A percentile compares a stretch with the other conserved stretches of the same genome.
phyloP scores from a whole-genome alignment of 257 asterid genomes.

The Cynanchum wilfordii region DNA sequence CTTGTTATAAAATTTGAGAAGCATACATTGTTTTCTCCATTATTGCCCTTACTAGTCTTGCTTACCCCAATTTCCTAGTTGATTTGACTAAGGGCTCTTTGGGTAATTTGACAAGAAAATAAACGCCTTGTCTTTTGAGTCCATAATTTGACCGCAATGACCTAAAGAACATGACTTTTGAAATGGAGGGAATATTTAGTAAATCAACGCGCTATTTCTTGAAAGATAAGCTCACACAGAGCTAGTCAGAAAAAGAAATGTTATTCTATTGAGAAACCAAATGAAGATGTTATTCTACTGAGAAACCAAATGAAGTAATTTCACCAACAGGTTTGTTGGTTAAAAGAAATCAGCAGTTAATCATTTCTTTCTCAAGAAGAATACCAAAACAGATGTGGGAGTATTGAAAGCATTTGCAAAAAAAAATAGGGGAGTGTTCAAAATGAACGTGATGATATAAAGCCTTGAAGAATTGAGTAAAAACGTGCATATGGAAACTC shows the following conservation, averaged over 20 bases:
- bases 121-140: too few species aligned
- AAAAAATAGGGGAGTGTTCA: background rate
- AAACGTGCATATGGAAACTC: slow-evolving; percentile 17
- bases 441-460: background rate
- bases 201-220: too few species aligned
- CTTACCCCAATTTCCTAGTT: too few species aligned
- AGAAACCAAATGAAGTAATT: background rate
- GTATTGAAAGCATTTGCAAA: background rate
- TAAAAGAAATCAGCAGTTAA: background rate
- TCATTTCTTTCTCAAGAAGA: background rate
- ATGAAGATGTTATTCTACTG: background rate
- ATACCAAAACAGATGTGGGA: background rate
- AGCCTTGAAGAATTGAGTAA: background rate
- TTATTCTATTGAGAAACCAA: background rate
- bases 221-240: too few species aligned
- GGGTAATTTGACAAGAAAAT: too few species aligned
- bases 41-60: too few species aligned
- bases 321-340: background rate
- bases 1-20: too few species aligned
- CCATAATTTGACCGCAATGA: too few species aligned
- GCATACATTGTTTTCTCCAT: too few species aligned
- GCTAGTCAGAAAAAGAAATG: background rate
- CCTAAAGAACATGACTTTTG: too few species aligned
- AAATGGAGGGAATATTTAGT: too few species aligned
- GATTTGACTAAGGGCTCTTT: too few species aligned